phyloP scores from a whole-genome alignment of 2,329 filamentous ascomycete species.

The Fusarium haematococcum region DNA sequence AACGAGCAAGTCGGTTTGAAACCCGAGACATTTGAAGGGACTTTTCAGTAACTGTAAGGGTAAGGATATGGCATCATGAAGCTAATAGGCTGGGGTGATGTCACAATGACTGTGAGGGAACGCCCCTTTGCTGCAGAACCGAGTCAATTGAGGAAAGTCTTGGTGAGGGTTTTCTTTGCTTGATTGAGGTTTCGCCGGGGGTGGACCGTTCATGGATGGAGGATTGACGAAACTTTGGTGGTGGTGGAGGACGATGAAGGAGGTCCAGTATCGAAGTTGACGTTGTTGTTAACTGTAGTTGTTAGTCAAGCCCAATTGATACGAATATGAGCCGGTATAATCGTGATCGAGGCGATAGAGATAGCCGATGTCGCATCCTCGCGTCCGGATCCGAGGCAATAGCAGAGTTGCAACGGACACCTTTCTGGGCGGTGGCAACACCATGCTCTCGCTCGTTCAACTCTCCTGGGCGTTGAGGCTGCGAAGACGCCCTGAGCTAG shows the following conservation, averaged over 20 bases:
- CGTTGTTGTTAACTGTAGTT: background rate
- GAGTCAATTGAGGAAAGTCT: constrained; percentile 16
- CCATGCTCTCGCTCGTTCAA: constrained; percentile 17
- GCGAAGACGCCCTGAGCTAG: background rate
- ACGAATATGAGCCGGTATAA: constrained; percentile 10
- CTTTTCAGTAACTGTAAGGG: background rate
- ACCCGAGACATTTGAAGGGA: constrained; percentile 20
- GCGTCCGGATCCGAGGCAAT: constrained; percentile 7
- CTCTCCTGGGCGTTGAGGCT: constrained; percentile 1
- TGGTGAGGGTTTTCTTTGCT: constrained; percentile 30
- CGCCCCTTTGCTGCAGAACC: constrained; percentile 29
- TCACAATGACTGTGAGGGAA: constrained; percentile 27
- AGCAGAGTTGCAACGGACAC: constrained; percentile 20
- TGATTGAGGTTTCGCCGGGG: constrained; percentile 21
- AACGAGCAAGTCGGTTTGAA: constrained; percentile 17
- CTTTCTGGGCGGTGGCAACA: constrained; percentile 28
- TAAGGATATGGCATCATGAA: constrained; percentile 13
- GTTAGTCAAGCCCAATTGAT: constrained; percentile 3
- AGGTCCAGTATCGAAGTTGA: constrained; percentile 8
- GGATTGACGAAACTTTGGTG: background rate
- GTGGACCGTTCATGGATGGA: constrained; percentile 13
- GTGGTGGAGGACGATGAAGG: background rate
- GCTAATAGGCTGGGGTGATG: constrained; percentile 23
- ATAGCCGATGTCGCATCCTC: constrained; percentile 39
- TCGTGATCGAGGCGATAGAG: constrained; percentile 21